Evolutionary conservation across 2,329 filamentous ascomycete genomes (phyloP).

Genomic region (Pleoardoris graminearum): DNA sequence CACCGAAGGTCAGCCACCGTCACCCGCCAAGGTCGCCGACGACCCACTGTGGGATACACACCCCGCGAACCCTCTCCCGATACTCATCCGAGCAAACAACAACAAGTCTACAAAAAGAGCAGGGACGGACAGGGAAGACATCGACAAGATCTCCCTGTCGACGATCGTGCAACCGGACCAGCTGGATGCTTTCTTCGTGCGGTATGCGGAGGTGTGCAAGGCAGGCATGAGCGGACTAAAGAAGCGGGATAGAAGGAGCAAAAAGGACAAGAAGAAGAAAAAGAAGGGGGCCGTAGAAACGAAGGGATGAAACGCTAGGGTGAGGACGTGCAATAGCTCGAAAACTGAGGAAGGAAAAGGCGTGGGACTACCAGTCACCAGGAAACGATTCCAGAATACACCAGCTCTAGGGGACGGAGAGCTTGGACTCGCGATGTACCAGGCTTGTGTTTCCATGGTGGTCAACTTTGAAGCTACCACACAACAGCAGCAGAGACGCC

Average conservation of each 20-base stretch:
- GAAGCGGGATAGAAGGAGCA: slow-evolving; percentile 89
- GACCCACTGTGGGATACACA: slow-evolving; percentile 64
- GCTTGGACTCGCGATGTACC: too few species aligned
- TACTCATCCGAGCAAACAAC: slow-evolving; percentile 84
- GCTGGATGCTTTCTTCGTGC: slow-evolving; percentile 77
- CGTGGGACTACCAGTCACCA: too few species aligned
- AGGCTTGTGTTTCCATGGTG: too few species aligned
- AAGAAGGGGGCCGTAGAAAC: slow-evolving; percentile 50
- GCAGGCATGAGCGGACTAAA: slow-evolving; percentile 85
- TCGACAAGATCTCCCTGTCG: slow-evolving; percentile 71
- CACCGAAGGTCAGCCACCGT: slow-evolving; percentile 42
- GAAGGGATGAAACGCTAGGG: slow-evolving; percentile 23
- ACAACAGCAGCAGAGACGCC: background rate
- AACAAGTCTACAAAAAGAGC: slow-evolving; percentile 62
- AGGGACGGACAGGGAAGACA: slow-evolving; percentile 47
- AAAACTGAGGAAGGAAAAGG: background rate
- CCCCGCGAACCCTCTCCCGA: slow-evolving; percentile 63
- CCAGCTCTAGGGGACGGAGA: too few species aligned
- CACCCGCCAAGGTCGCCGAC: slow-evolving; percentile 48
- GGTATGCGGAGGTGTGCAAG: slow-evolving; percentile 92
- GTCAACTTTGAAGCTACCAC: background rate
- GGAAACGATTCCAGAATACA: too few species aligned
- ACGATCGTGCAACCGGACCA: slow-evolving; percentile 78
- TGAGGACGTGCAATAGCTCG: background rate
- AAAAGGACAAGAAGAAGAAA: slow-evolving; percentile 72